These are phyloP conservation scores for Earliella scabrosa DNA, from an alignment of 1,284 basidiomycete species.

Conservation along the genomic window DNA sequence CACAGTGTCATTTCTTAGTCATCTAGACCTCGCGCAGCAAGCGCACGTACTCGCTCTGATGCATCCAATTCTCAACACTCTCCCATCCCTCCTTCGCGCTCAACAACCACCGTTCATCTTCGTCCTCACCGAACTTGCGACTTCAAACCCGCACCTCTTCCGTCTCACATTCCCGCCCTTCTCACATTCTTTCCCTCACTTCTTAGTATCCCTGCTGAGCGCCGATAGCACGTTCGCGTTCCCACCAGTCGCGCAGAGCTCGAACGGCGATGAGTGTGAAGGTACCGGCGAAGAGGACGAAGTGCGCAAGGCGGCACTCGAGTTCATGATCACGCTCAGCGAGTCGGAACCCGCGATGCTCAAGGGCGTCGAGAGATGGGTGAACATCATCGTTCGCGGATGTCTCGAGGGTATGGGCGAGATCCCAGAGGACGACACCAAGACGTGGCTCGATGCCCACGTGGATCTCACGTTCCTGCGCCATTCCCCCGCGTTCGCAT, in stretches of 20 bases:
- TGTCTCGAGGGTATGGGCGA: conserved; percentile 84
- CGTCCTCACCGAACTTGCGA: conserved; percentile 73
- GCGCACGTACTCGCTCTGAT: conserved; percentile 60
- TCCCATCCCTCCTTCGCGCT: conserved; percentile 55
- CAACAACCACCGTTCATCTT: conserved; percentile 67
- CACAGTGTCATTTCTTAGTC: no score
- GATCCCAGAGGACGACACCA: conserved; percentile 62
- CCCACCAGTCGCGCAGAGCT: conserved; percentile 43
- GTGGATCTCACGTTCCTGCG: conserved; percentile 45
- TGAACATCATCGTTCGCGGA: conserved; percentile 64
- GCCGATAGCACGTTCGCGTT: conserved; percentile 57
- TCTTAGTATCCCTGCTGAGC: no score
- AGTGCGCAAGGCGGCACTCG: conserved; percentile 66
- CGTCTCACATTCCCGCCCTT: conserved; percentile 61
- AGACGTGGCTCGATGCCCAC: conserved; percentile 74
- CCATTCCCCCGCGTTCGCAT: neutral
- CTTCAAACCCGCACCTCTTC: conserved; percentile 69
- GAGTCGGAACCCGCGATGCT: conserved; percentile 74
- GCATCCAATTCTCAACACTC: conserved; percentile 70
- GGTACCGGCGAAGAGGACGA: conserved; percentile 56
- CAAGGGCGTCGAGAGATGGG: conserved; percentile 68
- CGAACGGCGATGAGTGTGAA: conserved; percentile 30
- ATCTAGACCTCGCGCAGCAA: no score
- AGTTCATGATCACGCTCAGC: conserved; percentile 78
- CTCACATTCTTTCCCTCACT: conserved; percentile 69